Conservation (phyloP, 108 stramenopile species). For the Mediolabrus comicus region DNA sequence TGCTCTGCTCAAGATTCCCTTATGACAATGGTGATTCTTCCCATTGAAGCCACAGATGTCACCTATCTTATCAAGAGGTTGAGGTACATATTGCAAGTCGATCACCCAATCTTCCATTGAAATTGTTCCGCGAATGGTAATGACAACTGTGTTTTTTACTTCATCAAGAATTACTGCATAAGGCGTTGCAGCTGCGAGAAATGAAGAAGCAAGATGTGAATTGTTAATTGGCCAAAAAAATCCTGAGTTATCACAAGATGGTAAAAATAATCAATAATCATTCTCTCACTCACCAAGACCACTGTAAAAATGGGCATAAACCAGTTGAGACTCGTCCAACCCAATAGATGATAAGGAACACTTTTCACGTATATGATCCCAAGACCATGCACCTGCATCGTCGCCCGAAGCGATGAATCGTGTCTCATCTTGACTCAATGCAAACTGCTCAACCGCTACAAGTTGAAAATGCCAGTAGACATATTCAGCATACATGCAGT, state of each 20-base stretch:
- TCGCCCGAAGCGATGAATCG: slow-evolving; percentile 5
- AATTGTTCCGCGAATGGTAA: slow-evolving; percentile 35
- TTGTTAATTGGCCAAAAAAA: not conserved
- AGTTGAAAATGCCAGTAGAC: slow-evolving; percentile 23
- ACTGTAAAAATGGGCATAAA: slow-evolving; percentile 34
- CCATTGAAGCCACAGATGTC: slow-evolving; percentile 57
- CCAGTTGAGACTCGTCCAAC: slow-evolving; percentile 19
- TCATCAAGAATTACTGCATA: slow-evolving; percentile 43
- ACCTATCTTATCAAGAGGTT: slow-evolving; percentile 43
- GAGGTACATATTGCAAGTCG: slow-evolving; percentile 59
- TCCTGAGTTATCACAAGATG: no score
- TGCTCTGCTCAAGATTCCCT: slow-evolving; percentile 42
- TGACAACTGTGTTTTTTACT: slow-evolving; percentile 27
- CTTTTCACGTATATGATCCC: not conserved
- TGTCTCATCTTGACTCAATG: slow-evolving; percentile 16
- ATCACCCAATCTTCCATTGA: slow-evolving; percentile 61
- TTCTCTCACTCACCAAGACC: slow-evolving; percentile 18
- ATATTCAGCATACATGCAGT: slow-evolving; percentile 26
- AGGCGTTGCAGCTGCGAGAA: slow-evolving; percentile 19
- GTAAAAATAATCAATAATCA: no score
- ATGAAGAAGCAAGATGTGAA: not conserved
- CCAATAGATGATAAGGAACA: slow-evolving; percentile 20
- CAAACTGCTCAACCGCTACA: slow-evolving; percentile 21
- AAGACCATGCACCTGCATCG: not conserved
- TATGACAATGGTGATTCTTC: slow-evolving; percentile 47